These are phyloP conservation scores for Triglochin maritima DNA, from an alignment of 106 monocot genomes.

Conservation along the genomic window DNA sequence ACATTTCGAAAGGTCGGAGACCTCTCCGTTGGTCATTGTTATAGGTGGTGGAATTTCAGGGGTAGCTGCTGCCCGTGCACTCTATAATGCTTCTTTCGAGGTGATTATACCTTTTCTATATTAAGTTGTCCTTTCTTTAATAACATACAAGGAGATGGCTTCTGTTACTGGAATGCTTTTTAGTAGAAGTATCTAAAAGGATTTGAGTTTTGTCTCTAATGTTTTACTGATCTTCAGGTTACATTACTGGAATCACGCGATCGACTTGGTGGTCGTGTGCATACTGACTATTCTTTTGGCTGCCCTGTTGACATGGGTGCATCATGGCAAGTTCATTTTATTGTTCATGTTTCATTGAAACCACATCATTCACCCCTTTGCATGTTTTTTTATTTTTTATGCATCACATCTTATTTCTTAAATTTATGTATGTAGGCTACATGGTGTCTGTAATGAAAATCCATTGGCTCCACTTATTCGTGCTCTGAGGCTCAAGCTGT, in stretches of 20 bases:
- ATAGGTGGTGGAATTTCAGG: constrained; percentile 98
- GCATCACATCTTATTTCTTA: background rate
- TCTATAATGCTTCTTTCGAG: constrained; percentile 77
- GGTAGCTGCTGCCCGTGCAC: constrained; percentile 74
- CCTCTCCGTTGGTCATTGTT: constrained; percentile 75
- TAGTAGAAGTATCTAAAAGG: background rate
- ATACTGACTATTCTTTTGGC: constrained; percentile 94
- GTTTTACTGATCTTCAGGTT: constrained; percentile 33
- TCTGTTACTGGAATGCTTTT: no score
- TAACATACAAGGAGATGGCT: background rate
- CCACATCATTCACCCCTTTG: background rate
- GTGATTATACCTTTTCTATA: constrained; percentile 10
- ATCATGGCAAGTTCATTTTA: constrained; percentile 53
- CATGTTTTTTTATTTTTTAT: background rate
- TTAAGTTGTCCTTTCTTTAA: background rate
- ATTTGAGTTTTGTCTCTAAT: background rate
- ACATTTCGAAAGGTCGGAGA: constrained; percentile 45
- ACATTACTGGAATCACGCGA: constrained; percentile 75
- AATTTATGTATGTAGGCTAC: constrained; percentile 46
- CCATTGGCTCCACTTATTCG: constrained; percentile 88
- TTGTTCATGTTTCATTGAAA: background rate
- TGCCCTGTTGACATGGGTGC: constrained; percentile 98
- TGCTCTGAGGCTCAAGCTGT: constrained; percentile 57
- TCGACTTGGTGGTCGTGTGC: constrained; percentile 81
- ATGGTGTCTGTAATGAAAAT: constrained; percentile 97